Evolutionary conservation across 495 filamentous ascomycete species (phyloP).

Genomic region (Hypoxylon trugodes): DNA sequence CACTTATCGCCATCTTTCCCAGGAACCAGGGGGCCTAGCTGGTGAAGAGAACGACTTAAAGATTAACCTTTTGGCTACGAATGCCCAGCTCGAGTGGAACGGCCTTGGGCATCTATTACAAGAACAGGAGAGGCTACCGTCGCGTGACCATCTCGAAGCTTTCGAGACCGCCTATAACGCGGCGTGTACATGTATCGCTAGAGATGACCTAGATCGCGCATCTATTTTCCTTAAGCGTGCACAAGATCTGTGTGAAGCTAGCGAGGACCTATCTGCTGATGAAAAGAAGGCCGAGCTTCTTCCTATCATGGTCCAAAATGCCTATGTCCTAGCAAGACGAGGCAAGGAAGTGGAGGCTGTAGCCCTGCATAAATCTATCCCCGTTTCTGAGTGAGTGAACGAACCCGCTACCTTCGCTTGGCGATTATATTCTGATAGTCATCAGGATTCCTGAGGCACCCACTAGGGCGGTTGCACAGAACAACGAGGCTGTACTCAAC

Average conservation of each 20-base stretch:
- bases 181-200: conserved; percentile 84
- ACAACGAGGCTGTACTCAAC: conserved; percentile 74
- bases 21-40: conserved; percentile 53
- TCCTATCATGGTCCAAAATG: conserved; percentile 86
- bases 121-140: conserved; percentile 59
- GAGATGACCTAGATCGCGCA: conserved; percentile 76
- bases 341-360: conserved; percentile 79
- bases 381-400: conserved; percentile 49
- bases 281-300: conserved; percentile 85
- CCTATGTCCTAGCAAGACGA: conserved; percentile 77
- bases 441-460: conserved; percentile 79
- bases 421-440: conserved; percentile 30
- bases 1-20: conserved; percentile 71
- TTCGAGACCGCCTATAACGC: conserved; percentile 96
- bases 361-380: conserved; percentile 68
- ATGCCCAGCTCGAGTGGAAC: conserved; percentile 89
- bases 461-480: conserved; percentile 78
- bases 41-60: conserved; percentile 85
- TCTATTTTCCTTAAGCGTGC: conserved; percentile 84
- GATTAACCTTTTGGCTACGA: conserved; percentile 82
- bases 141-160: conserved; percentile 80
- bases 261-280: conserved; percentile 82
- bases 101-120: conserved; percentile 56
- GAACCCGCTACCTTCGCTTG: background rate
- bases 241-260: conserved; percentile 83